Conservation (phyloP, 2,329 filamentous ascomycete species). For the Colletotrichum sublineola region DNA sequence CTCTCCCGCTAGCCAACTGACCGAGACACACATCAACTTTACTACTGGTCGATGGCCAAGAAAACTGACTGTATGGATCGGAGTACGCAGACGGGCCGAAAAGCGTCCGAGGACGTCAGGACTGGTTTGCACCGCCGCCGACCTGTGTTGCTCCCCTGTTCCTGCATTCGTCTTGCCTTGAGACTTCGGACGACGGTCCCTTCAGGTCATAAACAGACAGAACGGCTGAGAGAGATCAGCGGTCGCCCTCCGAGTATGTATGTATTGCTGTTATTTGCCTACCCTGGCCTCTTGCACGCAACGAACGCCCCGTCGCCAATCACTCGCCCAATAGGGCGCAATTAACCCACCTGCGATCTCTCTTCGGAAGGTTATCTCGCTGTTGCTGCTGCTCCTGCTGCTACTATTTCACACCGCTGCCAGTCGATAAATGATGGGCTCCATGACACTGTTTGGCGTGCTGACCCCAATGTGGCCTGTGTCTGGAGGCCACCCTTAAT, state of each 20-base stretch:
- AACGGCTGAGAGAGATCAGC: neutral
- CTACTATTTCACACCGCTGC: constrained; percentile 32
- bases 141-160: constrained; percentile 24
- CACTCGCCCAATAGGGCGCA: constrained; percentile 21
- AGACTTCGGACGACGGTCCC: constrained; percentile 10
- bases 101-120: constrained; percentile 22
- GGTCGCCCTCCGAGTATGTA: neutral
- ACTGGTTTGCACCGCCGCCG: constrained; percentile 25
- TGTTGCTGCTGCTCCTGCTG: constrained; percentile 1
- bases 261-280: neutral
- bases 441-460: constrained; percentile 28
- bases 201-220: neutral
- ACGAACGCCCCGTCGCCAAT: constrained; percentile 8
- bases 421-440: constrained; percentile 21
- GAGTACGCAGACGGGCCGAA: constrained; percentile 30
- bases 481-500: constrained; percentile 29
- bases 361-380: constrained; percentile 32
- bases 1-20: constrained; percentile 17
- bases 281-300: neutral
- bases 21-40: constrained; percentile 35
- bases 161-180: constrained; percentile 12
- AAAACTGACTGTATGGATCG: constrained; percentile 19
- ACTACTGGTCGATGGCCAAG: neutral
- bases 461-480: constrained; percentile 15
- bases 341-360: constrained; percentile 16